Base-by-base conservation (phyloP, 1,284 basidiomycete genomes). In the Puccinia polysora region DNA sequence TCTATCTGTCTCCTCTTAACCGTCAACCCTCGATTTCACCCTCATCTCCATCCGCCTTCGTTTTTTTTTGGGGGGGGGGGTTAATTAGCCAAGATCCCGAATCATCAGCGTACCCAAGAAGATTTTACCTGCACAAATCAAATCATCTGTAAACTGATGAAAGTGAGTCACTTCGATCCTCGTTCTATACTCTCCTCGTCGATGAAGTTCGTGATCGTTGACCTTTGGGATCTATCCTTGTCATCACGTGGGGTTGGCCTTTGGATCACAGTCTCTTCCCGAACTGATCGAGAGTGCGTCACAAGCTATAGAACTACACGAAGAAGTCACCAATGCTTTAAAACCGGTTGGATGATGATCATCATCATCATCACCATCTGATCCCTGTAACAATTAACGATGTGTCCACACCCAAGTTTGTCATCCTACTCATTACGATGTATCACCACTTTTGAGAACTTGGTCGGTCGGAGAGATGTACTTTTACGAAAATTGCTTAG, bases 41-140 rank as follows among this genome's bases (percentile, higher is more conserved):
- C 18, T 40, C 23, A 0, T 25, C 1, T 59, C 36, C 38, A 28
- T 28, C 32, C 60, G 23, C 0, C 25, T 52, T 52, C 18, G 10
- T 15, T 55, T 49, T 34, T 38, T 15, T 18, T 18, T 32, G n/a
- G n/a, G n/a, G n/a, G n/a, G n/a, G n/a, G n/a, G n/a, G n/a, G n/a
- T 40, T 18, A 12, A 4, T 34, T 59, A 60, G 67, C 55, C 25
- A 30, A 60, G 47, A 25, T 58, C 3, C 43, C 67, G 12, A 52
- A 69, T 28, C 25, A 59, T 23, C 32, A 45, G 49, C 34, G 20
- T 4, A 52, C 56, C 15, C 67, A 69, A 60, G 56, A 50, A 18
- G 32, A 69, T 25, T 69, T 23, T 34, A 60, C 67, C 3, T 6
- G 2, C 5, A 36, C 67, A 4, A 60, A 60, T 25, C 23, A 45